Base-by-base conservation (phyloP, 306 rosid genomes). In the Acacia melanoxylon region DNA sequence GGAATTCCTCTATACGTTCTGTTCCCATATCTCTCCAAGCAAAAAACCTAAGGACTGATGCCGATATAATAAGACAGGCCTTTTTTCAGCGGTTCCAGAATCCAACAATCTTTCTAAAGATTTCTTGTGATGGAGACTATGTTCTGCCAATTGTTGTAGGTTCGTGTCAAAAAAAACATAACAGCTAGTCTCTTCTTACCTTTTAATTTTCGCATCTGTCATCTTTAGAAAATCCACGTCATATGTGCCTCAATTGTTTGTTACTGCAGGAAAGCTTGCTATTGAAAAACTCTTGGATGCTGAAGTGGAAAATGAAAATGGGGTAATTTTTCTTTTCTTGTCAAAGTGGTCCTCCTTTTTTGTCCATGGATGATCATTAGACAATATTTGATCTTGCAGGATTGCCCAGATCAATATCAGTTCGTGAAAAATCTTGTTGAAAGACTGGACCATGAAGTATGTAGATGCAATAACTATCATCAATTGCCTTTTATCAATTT, bases 101-200 rank as follows among this genome's bases (percentile, higher is more conserved):
- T 82, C 98, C 99, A 10, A 96, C 99, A 1, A 90, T 96, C 76
- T 96, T 96, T 83, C 97, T 96, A 69, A 96, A 92, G 92, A 86
- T 94, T 85, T 96, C 97, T 48, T 93, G 98, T 77, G 94, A 91
- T 75, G 99, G 92, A 52, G 97, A 93, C 83, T 93, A 91, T 86
- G 62, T 96, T 84, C 92, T 96, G 49, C 99, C 99, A 37, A 90
- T 96, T 86, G 92, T 92, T 86, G 99, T 92, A 78, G 99, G 99
- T 94, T 88, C 27, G 76, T n/a, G 75, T 41, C 74, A 3, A 27
- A 41, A 19, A 11, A 54, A 81, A 75, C 40, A 41, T 78, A 22
- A 16, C 35, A 24, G 46, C 22, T 22, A 4, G 65, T 61, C 58
- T 12, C 1, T 74, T 37, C n/a, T 67, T 9, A 12, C 24, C 27